Base-by-base conservation (phyloP, 2,329 filamentous ascomycete genomes). In the Aspergillus brunneoviolaceus region DNA sequence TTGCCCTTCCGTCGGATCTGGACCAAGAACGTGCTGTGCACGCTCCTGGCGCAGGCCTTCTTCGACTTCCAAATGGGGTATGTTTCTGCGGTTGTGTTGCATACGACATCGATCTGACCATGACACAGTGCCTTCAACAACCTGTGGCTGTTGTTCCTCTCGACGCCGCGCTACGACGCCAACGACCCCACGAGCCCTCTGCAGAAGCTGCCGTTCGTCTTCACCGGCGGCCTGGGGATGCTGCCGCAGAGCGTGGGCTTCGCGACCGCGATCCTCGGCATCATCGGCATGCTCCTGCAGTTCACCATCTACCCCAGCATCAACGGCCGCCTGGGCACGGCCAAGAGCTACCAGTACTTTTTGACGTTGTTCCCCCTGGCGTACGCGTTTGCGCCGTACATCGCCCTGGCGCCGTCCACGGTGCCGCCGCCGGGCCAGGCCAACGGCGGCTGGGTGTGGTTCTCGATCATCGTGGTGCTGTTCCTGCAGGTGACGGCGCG, bases 91-190 rank as follows among this genome's bases (percentile, higher is more conserved):
- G 4, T 2, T 10, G 21, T 12, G 31, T 11, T 9, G 2, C 12
- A 21, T 4, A 6, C 14, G 31, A 45, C 39, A 19, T 45, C 25
- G 19, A 12, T 14, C 51, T 66, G 33, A 67, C 57, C 16, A 9
- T 16, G n/a, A 10, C 11, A 1, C 70, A 87, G 86, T 62, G 89
- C 89, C 29, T 92, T 92, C 78, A 88, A 90, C 71, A 87, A 88
- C 19, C 82, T 92, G 23, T 92, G 89, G 87, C 87, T 89, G 53
- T 83, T 91, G 51, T 92, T 92, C 76, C 83, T 92, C 49, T 91
- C 89, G 1, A 90, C 89, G 0, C 87, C 89, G 0, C 87, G 88
- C 7, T 86, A 76, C 57, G 74, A 77, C 48, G 45, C 69, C 14
- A 69, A 71, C 49, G 73, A 77, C 76, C 75, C 79, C 11, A 66